Evolutionary conservation across 2,329 filamentous ascomycete species (phyloP), one percentile per base, ranked within the genome.

Genomic region (Trichoderma hamatum): DNA sequence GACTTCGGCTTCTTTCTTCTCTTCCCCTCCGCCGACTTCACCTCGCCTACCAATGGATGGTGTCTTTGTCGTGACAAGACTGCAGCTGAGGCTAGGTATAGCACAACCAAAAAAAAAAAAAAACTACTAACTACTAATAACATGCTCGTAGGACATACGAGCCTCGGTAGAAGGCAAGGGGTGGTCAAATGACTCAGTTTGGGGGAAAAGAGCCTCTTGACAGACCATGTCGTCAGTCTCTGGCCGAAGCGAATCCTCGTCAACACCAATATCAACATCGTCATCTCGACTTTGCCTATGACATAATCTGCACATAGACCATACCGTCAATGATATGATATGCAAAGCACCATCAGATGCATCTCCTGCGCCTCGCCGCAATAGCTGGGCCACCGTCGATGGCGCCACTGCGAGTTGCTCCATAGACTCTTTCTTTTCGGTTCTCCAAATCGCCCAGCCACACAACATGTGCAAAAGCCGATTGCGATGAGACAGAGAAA

Each of bases 361-460:
- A 55, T 39, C 11, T 58, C 64, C 64, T 67, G 64, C 64, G 52
- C 52, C 64, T 67, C 64, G 49, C 21, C 64, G n/a, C 39, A 28
- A 51, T 13, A 19, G 54, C 30, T 36, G 28, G 39, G 64, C 36
- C 52, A 10, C 21, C 46, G 46, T 13, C n/a, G n/a, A 64, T 55
- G 61, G 61, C 61, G 61, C 64, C 39, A 67, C 39, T 43, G 26
- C 32, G 21, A 3, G 13, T 14, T 46, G 32, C 59, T 49, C 51
- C 21, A 24, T 24, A 24, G 21, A 16, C 14, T 39, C 19, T n/a
- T 55, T 21, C 26, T 28, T 54, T 54, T 28, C 19, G n/a, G 11
- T 34, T 58, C n/a, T 30, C 32, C 55, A 16, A 26, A n/a, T 55
- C 49, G 49, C 26, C 26, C 52, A 56, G 52, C 54, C 54, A 56